phyloP scores from a whole-genome alignment of 2,329 filamentous ascomycete species.

The Thielaviopsis musarum region DNA sequence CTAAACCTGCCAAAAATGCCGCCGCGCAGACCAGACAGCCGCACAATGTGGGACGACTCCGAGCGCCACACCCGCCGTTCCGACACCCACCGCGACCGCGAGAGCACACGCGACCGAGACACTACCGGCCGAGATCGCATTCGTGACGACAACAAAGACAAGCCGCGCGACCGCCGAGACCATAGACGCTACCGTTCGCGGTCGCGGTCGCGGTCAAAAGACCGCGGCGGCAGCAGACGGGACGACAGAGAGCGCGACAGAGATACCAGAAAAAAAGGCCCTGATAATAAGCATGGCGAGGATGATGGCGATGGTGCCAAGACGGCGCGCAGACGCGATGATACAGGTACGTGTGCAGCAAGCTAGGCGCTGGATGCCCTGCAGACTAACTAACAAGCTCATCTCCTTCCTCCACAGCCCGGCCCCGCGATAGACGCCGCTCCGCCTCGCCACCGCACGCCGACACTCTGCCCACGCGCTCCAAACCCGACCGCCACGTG shows the following conservation, averaged over 20 bases:
- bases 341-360: constrained; percentile 15
- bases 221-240: constrained; percentile 16
- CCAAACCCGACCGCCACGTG: constrained; percentile 15
- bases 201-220: constrained; percentile 12
- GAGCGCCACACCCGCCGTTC: constrained; percentile 22
- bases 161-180: not conserved
- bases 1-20: not conserved
- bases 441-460: constrained; percentile 21
- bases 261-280: constrained; percentile 13
- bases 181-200: constrained; percentile 8
- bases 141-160: not conserved
- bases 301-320: constrained; percentile 6
- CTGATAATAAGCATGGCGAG: too few relatives aligned
- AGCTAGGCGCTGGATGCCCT: too few relatives aligned
- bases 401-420: too few relatives aligned
- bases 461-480: constrained; percentile 21
- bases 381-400: too few relatives aligned
- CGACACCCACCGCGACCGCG: constrained; percentile 14
- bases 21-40: constrained; percentile 30
- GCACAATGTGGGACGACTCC: constrained; percentile 43
- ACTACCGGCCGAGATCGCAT: constrained; percentile 17
- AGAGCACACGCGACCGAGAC: constrained; percentile 19
- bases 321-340: not conserved
- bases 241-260: constrained; percentile 15
- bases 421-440: constrained; percentile 18